Base-by-base conservation (phyloP, 257 asterid species). In the Solanum ahanhuiri region DNA sequence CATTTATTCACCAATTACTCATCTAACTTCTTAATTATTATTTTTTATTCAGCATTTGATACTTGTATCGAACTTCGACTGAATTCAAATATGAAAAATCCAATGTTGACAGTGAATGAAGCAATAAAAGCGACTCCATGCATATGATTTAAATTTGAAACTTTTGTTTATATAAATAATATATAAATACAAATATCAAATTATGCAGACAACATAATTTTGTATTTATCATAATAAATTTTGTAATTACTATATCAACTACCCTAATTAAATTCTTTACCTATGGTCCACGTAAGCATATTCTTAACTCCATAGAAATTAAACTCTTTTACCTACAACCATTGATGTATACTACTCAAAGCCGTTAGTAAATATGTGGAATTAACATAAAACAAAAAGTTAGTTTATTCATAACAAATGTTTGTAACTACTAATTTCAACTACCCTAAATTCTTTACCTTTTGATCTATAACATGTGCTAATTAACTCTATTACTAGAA, bases 271-370 rank as follows among this genome's bases (percentile, higher is more conserved):
- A 39, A 12, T 75, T 39, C 57, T n/a, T 75, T 75, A n/a, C 82
- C 82, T 75, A 12, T 75, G 58, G 51, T 75, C 58, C 58, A 75
- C 33, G 58, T 39, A 39, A 75, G 34, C 58, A 75, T 75, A 75
- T 75, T 75, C 34, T 37, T 39, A n/a, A 31, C 58, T 39, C 22
- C 14, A 22, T 75, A 2, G 57, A 75, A n/a, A 37, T 41, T 77
- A 43, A 76, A n/a, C 37, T 43, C 41, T 41, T n/a, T 41, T 41
- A 76, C 60, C 33, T 35, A 12, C 54, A 37, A 30, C 5, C 20
- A n/a, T n/a, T 37, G 83, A 39, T 39, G 83, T 20, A 73, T 20
- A 37, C 54, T 22, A 73, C 20, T 35, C 9, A 72, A 34, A 72
- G 51, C 30, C 30, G 41, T 4, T 33, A 9, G 25, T 71, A 71